Evolutionary conservation across 2,329 filamentous ascomycete genomes (phyloP).

Genomic region (Diaporthe destruens): DNA sequence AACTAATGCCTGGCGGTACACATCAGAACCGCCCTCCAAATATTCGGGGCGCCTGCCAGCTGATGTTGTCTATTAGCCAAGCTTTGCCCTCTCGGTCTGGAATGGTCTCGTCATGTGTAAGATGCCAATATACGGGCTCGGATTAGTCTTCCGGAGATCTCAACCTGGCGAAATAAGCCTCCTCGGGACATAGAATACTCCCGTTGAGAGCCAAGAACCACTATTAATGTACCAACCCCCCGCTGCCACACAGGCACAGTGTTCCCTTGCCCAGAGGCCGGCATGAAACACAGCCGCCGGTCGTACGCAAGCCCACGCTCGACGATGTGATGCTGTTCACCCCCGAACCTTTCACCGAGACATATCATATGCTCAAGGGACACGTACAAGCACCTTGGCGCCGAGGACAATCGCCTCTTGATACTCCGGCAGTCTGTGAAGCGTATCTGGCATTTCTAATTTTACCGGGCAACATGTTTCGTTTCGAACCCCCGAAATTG

Average conservation of each 20-base stretch:
- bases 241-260: constrained; percentile 8
- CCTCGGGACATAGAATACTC: constrained; percentile 25
- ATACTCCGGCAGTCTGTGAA: constrained; percentile 33
- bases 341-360: constrained; percentile 30
- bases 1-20: constrained; percentile 5
- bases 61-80: constrained; percentile 13
- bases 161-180: constrained; percentile 6
- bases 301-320: constrained; percentile 15
- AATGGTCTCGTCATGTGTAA: constrained; percentile 25
- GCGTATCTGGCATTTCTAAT: constrained; percentile 26
- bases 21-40: neutral
- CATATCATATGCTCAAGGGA: constrained; percentile 9
- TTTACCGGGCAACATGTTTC: constrained; percentile 31
- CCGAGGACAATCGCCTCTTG: constrained; percentile 30
- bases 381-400: constrained; percentile 25
- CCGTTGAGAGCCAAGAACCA: constrained; percentile 23
- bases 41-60: neutral
- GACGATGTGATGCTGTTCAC: constrained; percentile 20
- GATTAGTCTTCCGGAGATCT: constrained; percentile 19
- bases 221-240: constrained; percentile 6
- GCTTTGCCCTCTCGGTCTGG: constrained; percentile 16
- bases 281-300: constrained; percentile 31
- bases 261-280: constrained; percentile 19
- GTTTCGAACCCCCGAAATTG: constrained; percentile 27
- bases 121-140: constrained; percentile 19